Percentiles rank a stretch among this genome's conserved stretches.
Evolutionary conservation across 805 yeast species (phyloP).

Genomic region (Ogataea chonburiensis): DNA sequence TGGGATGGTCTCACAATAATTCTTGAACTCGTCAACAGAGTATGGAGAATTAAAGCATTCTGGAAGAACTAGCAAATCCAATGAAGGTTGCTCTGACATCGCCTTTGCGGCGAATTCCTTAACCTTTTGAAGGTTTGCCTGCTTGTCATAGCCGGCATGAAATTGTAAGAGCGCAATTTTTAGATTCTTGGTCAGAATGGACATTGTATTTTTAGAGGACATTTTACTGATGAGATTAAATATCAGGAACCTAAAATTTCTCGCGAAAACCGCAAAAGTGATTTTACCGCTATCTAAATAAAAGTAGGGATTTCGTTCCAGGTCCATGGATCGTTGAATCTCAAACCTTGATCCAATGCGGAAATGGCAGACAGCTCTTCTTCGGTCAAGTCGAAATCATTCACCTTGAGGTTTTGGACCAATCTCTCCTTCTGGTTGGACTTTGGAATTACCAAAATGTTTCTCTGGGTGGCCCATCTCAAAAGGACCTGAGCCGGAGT

Average conservation of each 20-base stretch:
- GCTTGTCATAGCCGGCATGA: constrained; percentile 77
- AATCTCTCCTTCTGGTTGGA: constrained; percentile 68
- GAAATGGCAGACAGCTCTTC: constrained; percentile 56
- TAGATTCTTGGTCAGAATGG: constrained; percentile 49
- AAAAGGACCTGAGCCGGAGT: constrained; percentile 68
- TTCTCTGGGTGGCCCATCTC: constrained; percentile 85
- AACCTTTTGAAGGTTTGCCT: constrained; percentile 71
- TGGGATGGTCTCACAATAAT: constrained; percentile 87
- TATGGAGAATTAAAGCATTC: constrained; percentile 98
- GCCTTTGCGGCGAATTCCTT: constrained; percentile 65
- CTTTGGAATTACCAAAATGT: constrained; percentile 77
- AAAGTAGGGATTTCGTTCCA: constrained; percentile 38
- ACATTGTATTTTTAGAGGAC: constrained; percentile 18
- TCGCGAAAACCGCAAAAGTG: no score
- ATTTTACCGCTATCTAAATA: constrained; percentile 20
- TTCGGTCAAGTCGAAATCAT: constrained; percentile 49
- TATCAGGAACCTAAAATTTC: background rate
- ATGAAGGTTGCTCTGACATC: constrained; percentile 45
- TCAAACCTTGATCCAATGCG: constrained; percentile 60
- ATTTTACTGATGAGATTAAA: constrained; percentile 1
- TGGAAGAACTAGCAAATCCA: constrained; percentile 81
- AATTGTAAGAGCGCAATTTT: constrained; percentile 86
- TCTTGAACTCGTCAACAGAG: constrained; percentile 78
- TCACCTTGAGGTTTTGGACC: constrained; percentile 55
- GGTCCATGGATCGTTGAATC: constrained; percentile 79